Evolutionary conservation across 345 rosid genomes (phyloP), one percentile per base, ranked within the genome.

Genomic region (Salix brachista): DNA sequence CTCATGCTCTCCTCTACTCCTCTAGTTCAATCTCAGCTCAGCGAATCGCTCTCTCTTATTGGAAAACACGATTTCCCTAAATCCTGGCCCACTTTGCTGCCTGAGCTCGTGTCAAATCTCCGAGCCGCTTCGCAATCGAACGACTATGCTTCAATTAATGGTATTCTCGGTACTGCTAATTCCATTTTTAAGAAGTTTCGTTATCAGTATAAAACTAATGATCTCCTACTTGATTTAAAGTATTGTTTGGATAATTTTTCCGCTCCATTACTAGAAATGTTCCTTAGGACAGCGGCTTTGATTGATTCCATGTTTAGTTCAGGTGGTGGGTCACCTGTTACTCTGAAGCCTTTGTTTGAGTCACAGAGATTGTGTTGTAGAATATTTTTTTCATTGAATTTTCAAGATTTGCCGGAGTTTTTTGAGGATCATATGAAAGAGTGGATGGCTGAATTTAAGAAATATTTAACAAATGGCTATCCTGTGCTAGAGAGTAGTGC

Each of bases 341-440:
- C 80, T 23, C 82, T 96, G 41, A 86, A 85, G 82, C 87, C 92
- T 0, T 72, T 91, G n/a, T 88, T 93, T 6, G 97, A 93, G 87
- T 93, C 96, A 0, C 98, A 92, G 80, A 90, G 87, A 82, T 81
- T 93, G 70, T 96, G 99, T 71, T 96, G 94, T 83, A 88, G 97
- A 78, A 87, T 93, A 71, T 96, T 96, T 75, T 93, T 81, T 78
- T 93, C 98, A 1, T 72, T 96, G 83, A 96, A 96, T 79, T 93
- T 87, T 80, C 96, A 90, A 82, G 99, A 96, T 52, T 73, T 96
- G 84, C 98, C 99, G 0, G 99, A 93, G 87, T 96, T 85, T 77
- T 96, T 96, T 39, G 99, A 96, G 89, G 99, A 96, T 81, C 92
- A 96, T 77, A 96, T 93, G 97, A 83, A 77, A 4, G 93, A 91